Percentiles rank a stretch among this genome's conserved stretches.
Evolutionary conservation across 176 grass and related monocot genomes (phyloP).

Genomic region (Typha latifolia): DNA sequence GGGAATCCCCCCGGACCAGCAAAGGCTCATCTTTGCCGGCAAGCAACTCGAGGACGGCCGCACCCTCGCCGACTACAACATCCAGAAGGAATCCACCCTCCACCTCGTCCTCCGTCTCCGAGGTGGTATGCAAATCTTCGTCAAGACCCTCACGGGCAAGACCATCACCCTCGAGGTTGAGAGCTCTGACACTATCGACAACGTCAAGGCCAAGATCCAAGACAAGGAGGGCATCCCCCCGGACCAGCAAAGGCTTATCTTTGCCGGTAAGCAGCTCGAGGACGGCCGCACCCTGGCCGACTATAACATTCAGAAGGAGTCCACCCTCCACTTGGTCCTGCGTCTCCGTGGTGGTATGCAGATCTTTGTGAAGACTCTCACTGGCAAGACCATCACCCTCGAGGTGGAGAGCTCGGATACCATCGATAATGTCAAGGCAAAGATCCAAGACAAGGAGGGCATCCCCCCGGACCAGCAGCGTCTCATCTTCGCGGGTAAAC

Average conservation of each 20-base stretch:
- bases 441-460: constrained; percentile 13
- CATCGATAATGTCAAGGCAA: constrained; percentile 13
- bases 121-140: constrained; percentile 30
- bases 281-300: constrained; percentile 24
- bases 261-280: constrained; percentile 33
- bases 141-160: constrained; percentile 27
- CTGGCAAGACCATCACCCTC: constrained; percentile 46
- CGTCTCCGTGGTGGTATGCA: constrained; percentile 30
- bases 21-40: background rate
- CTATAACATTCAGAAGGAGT: constrained; percentile 11
- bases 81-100: background rate
- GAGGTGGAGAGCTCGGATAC: constrained; percentile 44
- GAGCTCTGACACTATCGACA: constrained; percentile 27
- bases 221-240: constrained; percentile 49
- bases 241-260: constrained; percentile 28
- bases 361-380: constrained; percentile 61
- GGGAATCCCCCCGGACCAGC: background rate
- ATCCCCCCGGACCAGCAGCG: constrained; percentile 16
- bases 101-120: constrained; percentile 1
- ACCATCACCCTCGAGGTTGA: constrained; percentile 36
- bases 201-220: constrained; percentile 36
- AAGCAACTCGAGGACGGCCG: constrained; percentile 7
- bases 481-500: constrained; percentile 9
- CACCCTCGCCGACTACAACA: background rate
- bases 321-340: constrained; percentile 2